These are phyloP conservation scores for Mortierella sp. DNA, from an alignment of 371 early-diverging fungal species.

Conservation along the genomic window DNA sequence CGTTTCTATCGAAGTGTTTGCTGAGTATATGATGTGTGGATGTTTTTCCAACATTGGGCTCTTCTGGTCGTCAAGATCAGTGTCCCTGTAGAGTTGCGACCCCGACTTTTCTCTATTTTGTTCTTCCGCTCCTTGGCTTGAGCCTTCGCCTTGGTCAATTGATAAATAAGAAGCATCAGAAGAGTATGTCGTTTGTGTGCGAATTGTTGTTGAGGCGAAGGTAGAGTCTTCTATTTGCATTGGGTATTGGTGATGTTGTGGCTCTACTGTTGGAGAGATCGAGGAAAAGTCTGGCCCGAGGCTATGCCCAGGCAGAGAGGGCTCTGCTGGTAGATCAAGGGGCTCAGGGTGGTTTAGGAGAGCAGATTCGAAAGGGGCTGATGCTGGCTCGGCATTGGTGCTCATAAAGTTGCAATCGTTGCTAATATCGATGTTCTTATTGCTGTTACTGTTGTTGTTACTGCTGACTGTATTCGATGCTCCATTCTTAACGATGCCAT, in stretches of 20 bases:
- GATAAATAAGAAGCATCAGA: not conserved
- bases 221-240: not conserved
- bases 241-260: not conserved
- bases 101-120: conserved; percentile 15
- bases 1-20: not conserved
- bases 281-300: conserved; percentile 2
- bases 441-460: conserved; percentile 2
- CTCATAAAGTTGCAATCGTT: not conserved
- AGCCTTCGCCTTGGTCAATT: not conserved
- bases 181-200: not conserved
- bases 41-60: conserved; percentile 32
- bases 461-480: not conserved
- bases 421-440: not conserved
- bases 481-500: conserved; percentile 3
- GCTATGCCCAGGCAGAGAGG: conserved; percentile 6
- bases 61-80: conserved; percentile 3
- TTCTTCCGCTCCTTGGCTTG: not conserved
- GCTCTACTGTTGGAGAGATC: conserved; percentile 1
- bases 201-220: not conserved
- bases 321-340: conserved; percentile 31
- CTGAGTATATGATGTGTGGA: conserved; percentile 29
- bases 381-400: conserved; percentile 8
- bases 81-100: conserved; percentile 17
- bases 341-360: conserved; percentile 23
- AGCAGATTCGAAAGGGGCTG: conserved; percentile 9